Evolutionary conservation across 2,329 filamentous ascomycete genomes (phyloP).

Genomic region (Cladophialophora immunda): DNA sequence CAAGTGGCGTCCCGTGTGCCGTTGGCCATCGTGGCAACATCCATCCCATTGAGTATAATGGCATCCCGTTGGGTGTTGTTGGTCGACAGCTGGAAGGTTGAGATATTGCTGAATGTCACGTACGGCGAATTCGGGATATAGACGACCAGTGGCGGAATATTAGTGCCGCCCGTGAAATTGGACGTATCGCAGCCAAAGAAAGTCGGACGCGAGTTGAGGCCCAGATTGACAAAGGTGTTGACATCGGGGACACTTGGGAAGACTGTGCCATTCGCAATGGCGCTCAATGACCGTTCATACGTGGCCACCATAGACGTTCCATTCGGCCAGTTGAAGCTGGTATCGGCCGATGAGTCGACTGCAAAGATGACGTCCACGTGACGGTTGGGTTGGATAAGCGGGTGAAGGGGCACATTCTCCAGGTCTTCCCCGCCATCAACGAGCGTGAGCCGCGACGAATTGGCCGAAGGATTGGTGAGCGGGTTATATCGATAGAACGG

Average conservation of each 20-base stretch:
- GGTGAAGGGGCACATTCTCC: conserved; percentile 82
- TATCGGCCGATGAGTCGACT: conserved; percentile 80
- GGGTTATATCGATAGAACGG: conserved; percentile 75
- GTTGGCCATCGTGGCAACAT: conserved; percentile 84
- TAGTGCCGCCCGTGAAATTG: conserved; percentile 66
- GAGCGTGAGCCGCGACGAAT: conserved; percentile 67
- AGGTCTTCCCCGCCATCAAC: conserved; percentile 81
- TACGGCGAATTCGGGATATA: conserved; percentile 91
- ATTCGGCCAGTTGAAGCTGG: conserved; percentile 74
- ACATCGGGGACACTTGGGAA: conserved; percentile 77
- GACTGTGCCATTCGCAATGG: conserved; percentile 70
- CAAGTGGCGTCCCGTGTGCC: conserved; percentile 76
- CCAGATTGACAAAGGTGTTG: conserved; percentile 81
- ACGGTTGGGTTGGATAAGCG: conserved; percentile 76
- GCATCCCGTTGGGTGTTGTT: conserved; percentile 68
- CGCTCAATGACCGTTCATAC: conserved; percentile 70
- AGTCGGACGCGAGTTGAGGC: conserved; percentile 75
- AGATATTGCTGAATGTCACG: conserved; percentile 76
- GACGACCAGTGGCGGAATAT: conserved; percentile 76
- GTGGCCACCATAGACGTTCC: conserved; percentile 78
- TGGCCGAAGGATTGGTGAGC: conserved; percentile 65
- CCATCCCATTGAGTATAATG: conserved; percentile 87
- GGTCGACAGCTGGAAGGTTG: conserved; percentile 46
- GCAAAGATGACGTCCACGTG: conserved; percentile 82
- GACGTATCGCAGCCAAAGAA: conserved; percentile 80